These are phyloP conservation scores for Rhododendron molle DNA, from an alignment of 148 eudicot genomes.

Conservation along the genomic window DNA sequence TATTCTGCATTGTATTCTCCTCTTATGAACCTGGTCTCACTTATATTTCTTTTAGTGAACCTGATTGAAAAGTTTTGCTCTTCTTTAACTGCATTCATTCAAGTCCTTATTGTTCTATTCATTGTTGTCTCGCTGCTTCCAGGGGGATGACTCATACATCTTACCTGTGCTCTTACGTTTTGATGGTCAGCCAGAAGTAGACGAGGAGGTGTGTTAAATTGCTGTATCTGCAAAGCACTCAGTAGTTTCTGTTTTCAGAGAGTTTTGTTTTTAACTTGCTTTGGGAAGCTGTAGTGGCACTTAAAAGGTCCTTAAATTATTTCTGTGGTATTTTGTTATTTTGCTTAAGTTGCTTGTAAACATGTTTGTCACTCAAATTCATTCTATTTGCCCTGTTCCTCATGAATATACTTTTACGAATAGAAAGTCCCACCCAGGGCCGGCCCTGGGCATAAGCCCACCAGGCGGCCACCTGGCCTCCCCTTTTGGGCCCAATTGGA, in stretches of 20 bases:
- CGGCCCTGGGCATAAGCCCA: no score
- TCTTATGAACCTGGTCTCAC: neutral
- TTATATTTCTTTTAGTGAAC: neutral
- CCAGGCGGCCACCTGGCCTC: no score
- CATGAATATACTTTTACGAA: neutral
- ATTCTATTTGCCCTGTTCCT: neutral
- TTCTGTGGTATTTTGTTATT: neutral
- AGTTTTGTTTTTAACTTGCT: neutral
- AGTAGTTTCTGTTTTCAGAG: conserved; percentile 5
- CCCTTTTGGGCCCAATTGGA: no score
- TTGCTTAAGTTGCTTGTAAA: neutral
- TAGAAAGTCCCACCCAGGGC: neutral
- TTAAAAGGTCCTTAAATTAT: neutral
- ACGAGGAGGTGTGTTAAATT: conserved; percentile 69
- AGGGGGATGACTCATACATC: conserved; percentile 89
- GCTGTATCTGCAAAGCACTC: neutral
- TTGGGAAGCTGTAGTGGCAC: neutral
- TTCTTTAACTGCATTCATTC: neutral
- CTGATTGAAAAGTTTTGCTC: neutral
- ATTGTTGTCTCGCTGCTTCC: conserved; percentile 10
- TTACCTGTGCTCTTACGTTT: conserved; percentile 88
- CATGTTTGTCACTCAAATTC: neutral
- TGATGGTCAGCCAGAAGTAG: conserved; percentile 92
- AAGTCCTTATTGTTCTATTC: neutral
- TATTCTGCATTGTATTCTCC: neutral